Conservation (phyloP, 2,329 filamentous ascomycete species). For the Epichloe sylvatica region DNA sequence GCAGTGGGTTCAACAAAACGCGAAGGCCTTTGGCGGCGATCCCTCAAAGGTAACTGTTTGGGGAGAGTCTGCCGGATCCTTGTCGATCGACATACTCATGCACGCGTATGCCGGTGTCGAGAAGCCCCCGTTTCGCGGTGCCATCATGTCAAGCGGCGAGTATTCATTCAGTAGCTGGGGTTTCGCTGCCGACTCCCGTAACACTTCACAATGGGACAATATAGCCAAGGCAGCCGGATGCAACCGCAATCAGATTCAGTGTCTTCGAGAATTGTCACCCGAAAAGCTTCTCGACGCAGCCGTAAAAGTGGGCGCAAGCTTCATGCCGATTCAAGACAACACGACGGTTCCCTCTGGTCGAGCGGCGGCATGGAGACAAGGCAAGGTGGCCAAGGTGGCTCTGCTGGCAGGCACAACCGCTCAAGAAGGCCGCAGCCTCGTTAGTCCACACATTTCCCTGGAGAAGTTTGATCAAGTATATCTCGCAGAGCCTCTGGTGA, state of each 20-base stretch:
- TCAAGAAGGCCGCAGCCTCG: slow-evolving; percentile 12
- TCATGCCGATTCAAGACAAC: slow-evolving; percentile 11
- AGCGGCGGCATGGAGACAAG: slow-evolving; percentile 11
- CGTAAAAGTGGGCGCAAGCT: background rate
- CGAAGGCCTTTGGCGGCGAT: slow-evolving; percentile 15
- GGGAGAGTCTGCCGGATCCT: slow-evolving; percentile 16
- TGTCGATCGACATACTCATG: slow-evolving; percentile 19
- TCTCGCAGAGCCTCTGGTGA: slow-evolving; percentile 7
- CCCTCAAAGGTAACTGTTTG: slow-evolving; percentile 14
- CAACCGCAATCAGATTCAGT: slow-evolving; percentile 6
- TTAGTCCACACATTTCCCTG: slow-evolving; percentile 12
- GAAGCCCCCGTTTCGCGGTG: slow-evolving; percentile 13
- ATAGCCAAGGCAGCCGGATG: slow-evolving; percentile 10
- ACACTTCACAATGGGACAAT: slow-evolving; percentile 8
- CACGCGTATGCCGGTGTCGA: slow-evolving; percentile 9
- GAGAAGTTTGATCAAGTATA: slow-evolving; percentile 9
- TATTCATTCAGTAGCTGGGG: slow-evolving; percentile 13
- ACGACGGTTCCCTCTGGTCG: slow-evolving; percentile 7
- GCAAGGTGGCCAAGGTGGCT: slow-evolving; percentile 9
- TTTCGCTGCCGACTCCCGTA: background rate
- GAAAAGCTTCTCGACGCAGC: slow-evolving; percentile 9
- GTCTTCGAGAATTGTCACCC: slow-evolving; percentile 10
- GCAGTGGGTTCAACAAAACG: slow-evolving; percentile 15
- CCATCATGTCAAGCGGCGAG: slow-evolving; percentile 17
- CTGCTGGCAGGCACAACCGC: slow-evolving; percentile 14